These are phyloP conservation scores for Suillus subalutaceus DNA, from an alignment of 768 basidiomycete species.

Conservation along the genomic window DNA sequence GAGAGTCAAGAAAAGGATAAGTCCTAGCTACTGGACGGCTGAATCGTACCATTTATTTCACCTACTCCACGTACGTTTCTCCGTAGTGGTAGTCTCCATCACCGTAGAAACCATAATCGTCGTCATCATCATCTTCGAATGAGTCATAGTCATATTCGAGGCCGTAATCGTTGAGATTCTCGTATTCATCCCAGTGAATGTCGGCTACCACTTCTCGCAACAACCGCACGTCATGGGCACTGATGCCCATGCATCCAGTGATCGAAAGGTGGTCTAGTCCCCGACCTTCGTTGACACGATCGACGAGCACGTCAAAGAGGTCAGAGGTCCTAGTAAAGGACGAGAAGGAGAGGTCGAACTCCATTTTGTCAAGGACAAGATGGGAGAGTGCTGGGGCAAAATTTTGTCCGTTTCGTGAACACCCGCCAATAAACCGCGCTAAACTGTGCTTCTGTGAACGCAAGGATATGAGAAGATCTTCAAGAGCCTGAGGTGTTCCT, in stretches of 20 bases:
- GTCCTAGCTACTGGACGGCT: not conserved
- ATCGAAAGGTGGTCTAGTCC: slow-evolving; percentile 1
- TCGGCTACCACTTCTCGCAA: slow-evolving; percentile 10
- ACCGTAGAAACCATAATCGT: not conserved
- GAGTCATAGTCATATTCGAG: not conserved
- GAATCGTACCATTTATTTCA: not conserved
- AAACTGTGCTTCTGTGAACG: not conserved
- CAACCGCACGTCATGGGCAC: not conserved
- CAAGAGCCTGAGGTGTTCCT: not conserved
- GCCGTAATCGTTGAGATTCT: not conserved
- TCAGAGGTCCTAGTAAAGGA: not conserved
- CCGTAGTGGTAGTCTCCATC: not conserved
- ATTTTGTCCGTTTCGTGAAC: not conserved
- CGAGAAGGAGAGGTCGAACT: not conserved
- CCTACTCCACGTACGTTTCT: not conserved
- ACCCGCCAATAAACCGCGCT: not conserved
- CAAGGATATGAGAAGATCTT: slow-evolving; percentile 1
- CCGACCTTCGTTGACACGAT: slow-evolving; percentile 8
- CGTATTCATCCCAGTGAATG: slow-evolving; percentile 6
- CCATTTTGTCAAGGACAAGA: not conserved
- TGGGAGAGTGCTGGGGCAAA: slow-evolving; percentile 7
- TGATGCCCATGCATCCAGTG: not conserved
- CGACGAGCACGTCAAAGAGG: slow-evolving; percentile 9
- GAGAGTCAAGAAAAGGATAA: not conserved
- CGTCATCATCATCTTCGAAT: slow-evolving; percentile 1